A percentile compares a stretch with the other conserved stretches of the same genome.
Conservation (phyloP, 805 yeast genomes). For the Kockiozyma suomiensis region DNA sequence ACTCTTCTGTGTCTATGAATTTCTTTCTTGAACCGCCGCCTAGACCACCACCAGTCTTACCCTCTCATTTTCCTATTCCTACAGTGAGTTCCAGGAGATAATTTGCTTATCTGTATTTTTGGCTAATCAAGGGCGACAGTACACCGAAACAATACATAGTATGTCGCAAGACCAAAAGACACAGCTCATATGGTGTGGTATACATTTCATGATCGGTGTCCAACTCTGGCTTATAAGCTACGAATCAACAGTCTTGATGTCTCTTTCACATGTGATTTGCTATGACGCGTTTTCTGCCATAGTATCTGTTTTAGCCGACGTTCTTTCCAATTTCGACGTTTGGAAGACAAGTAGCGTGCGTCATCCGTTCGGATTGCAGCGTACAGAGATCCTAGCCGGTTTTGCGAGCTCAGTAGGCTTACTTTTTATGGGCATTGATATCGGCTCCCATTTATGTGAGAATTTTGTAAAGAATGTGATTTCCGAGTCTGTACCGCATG, state of each 20-base stretch:
- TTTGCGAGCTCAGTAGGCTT: conserved; percentile 84
- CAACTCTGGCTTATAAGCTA: conserved; percentile 62
- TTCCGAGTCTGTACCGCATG: conserved; percentile 25
- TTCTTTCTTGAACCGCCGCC: conserved; percentile 90
- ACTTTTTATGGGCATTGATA: conserved; percentile 87
- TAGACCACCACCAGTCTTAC: conserved; percentile 62
- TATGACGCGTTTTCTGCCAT: conserved; percentile 83
- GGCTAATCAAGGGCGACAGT: conserved; percentile 27
- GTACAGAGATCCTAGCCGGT: conserved; percentile 84
- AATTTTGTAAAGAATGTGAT: conserved; percentile 48
- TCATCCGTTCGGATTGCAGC: conserved; percentile 91
- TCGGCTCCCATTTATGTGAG: conserved; percentile 83
- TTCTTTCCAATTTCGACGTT: conserved; percentile 87
- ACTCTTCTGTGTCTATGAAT: conserved; percentile 94
- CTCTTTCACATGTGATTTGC: conserved; percentile 82
- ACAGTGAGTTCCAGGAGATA: too few relatives aligned
- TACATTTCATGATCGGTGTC: conserved; percentile 60
- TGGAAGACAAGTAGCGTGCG: conserved; percentile 83
- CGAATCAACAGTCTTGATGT: conserved; percentile 61
- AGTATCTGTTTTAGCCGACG: conserved; percentile 68
- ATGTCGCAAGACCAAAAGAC: conserved; percentile 60
- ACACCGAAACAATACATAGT: conserved; percentile 63
- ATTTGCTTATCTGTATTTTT: not conserved
- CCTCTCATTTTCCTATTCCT: conserved; percentile 74
- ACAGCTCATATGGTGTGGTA: conserved; percentile 59